A percentile compares a stretch with the other conserved stretches of the same genome.
Evolutionary conservation across 2,329 filamentous ascomycete species (phyloP).

Genomic region (Fusarium keratoplasticum): DNA sequence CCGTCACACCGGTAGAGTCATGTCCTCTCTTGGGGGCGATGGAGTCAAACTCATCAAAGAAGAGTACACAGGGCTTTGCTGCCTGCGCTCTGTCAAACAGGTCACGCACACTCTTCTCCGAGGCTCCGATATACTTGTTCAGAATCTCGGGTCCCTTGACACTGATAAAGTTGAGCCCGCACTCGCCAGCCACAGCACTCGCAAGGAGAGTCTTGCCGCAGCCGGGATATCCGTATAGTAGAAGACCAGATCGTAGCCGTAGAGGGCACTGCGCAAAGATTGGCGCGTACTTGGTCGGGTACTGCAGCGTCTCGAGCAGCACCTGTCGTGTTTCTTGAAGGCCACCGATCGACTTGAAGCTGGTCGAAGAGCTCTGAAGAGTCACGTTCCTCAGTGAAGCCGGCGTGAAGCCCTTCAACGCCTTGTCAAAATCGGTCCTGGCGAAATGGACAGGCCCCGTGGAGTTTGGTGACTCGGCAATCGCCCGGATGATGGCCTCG

Average conservation of each 20-base stretch:
- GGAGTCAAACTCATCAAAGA: conserved; percentile 98
- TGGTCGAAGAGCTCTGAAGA: conserved; percentile 90
- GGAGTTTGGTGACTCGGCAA: conserved; percentile 65
- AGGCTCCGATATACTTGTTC: conserved; percentile 99
- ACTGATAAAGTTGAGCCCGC: conserved; percentile 96
- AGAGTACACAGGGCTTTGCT: conserved; percentile 91
- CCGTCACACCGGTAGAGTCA: conserved; percentile 97
- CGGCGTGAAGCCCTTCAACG: conserved; percentile 92
- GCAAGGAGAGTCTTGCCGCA: conserved; percentile 97
- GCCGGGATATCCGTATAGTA: conserved; percentile 94
- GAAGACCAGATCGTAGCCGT: conserved; percentile 89
- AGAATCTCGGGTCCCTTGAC: conserved; percentile 98
- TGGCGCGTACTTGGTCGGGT: conserved; percentile 96
- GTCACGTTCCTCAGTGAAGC: conserved; percentile 95
- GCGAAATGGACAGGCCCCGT: conserved; percentile 71
- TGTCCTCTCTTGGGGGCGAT: conserved; percentile 98
- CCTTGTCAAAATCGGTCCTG: conserved; percentile 82
- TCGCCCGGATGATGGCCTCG: conserved; percentile 89
- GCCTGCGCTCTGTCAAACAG: conserved; percentile 93
- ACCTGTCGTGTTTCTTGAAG: conserved; percentile 87
- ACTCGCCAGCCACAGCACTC: conserved; percentile 96
- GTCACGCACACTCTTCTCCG: conserved; percentile 95
- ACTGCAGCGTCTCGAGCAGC: conserved; percentile 94
- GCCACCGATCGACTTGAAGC: conserved; percentile 92
- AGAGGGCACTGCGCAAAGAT: conserved; percentile 97